Evolutionary conservation across 371 early-diverging fungal genomes (phyloP), one percentile per base, ranked within the genome.

Genomic region (Hamiltosporidium magnivora): DNA sequence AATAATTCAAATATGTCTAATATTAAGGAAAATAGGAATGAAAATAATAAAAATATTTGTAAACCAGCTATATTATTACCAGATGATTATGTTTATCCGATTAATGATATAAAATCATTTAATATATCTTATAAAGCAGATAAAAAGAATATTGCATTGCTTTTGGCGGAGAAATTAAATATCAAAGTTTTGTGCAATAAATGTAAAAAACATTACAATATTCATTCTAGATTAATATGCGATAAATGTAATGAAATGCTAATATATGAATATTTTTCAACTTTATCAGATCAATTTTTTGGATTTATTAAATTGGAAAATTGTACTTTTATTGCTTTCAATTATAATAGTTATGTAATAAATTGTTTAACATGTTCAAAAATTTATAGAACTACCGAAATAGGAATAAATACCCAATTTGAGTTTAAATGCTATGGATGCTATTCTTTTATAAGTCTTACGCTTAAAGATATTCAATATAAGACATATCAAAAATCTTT

Each of bases 191-290:
- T n/a, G n/a, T 49, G 49, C 49, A n/a, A 6, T 49, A 9, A 6
- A 0, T 49, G 49, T 49, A 49, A n/a, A 9, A 49, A 49, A 49
- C 49, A n/a, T 9, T 6, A 49, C 49, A 49, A 6, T 9, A 49
- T 49, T 49, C 6, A 49, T n/a, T 6, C 6, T 9, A 49, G 9
- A 6, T n/a, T 9, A 49, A 9, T 49, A 49, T 49, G 49, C 49
- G n/a, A 49, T 9, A 49, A 49, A n/a, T 49, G 49, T 49, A 49
- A 49, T n/a, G n/a, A 49, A 49, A 6, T 9, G n/a, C n/a, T 49
- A n/a, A 49, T n/a, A n/a, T 49, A 49, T n/a, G 49, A 49, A 56
- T 56, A 25, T 56, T 8, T 56, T 25, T 14, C 56, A 56, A 25
- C 49, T 49, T 6, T 25, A 25, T 37, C 3, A 4, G 37, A 56